Conservation (phyloP, 2,329 filamentous ascomycete genomes). For the Trichoderma semiorbis region DNA sequence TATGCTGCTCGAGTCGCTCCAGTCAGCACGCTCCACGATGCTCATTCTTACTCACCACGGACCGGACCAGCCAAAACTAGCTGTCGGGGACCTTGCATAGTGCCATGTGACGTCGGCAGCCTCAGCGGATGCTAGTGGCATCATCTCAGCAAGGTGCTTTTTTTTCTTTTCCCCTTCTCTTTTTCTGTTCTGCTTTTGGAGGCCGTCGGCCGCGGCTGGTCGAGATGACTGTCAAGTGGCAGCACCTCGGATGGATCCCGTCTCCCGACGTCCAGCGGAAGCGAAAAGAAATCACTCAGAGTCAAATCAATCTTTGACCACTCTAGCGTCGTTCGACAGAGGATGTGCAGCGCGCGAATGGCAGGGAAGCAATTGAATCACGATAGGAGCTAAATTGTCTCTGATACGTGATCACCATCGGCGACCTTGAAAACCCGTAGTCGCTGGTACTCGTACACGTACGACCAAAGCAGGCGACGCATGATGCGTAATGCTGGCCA, state of each 20-base stretch:
- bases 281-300: background rate
- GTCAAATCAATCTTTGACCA: background rate
- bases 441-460: background rate
- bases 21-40: background rate
- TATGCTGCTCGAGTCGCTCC: background rate
- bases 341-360: background rate
- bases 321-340: background rate
- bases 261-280: background rate
- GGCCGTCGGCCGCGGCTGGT: background rate
- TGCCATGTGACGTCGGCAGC: constrained; percentile 13
- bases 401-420: background rate
- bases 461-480: background rate
- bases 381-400: background rate
- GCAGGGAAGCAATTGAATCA: background rate
- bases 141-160: background rate
- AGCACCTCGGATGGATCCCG: background rate
- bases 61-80: background rate
- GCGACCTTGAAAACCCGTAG: background rate
- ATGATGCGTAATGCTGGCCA: constrained; percentile 2
- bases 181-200: background rate
- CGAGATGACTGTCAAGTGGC: background rate
- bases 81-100: constrained; percentile 10
- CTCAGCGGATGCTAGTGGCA: background rate
- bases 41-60: background rate
- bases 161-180: background rate